These are phyloP conservation scores for Chaetothyriales sp. DNA, from an alignment of 2,329 filamentous ascomycete species.

Conservation along the genomic window DNA sequence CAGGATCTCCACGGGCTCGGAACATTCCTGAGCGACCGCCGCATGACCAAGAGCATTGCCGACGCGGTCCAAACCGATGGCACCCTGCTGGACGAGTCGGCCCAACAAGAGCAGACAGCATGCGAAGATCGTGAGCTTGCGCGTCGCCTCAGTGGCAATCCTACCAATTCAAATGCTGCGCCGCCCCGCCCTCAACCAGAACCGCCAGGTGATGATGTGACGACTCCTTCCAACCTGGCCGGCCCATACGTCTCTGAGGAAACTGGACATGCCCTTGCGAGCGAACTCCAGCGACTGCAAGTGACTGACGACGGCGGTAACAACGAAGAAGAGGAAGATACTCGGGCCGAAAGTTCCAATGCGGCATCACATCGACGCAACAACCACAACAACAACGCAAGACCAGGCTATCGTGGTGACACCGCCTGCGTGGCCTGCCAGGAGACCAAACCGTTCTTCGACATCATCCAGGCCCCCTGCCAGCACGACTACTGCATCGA, in stretches of 20 bases:
- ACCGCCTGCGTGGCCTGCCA: conserved; percentile 18
- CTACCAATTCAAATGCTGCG: not conserved
- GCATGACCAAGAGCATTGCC: conserved; percentile 17
- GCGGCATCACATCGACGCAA: not conserved
- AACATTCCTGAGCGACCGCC: conserved; percentile 10
- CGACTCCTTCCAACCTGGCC: conserved; percentile 2
- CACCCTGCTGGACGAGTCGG: not conserved
- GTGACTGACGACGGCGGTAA: not conserved
- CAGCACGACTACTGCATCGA: conserved; percentile 37
- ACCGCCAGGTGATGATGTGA: not conserved
- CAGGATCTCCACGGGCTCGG: conserved; percentile 8
- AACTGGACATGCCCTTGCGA: not conserved
- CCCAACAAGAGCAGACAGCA: conserved; percentile 4
- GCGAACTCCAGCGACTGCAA: not conserved
- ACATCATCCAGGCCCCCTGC: conserved; percentile 19
- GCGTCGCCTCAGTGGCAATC: not conserved
- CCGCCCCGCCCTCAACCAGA: conserved; percentile 1
- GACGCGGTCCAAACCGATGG: conserved; percentile 11
- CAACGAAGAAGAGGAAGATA: not conserved
- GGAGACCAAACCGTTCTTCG: conserved; percentile 19
- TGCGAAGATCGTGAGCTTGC: conserved; percentile 4
- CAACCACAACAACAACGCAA: not conserved
- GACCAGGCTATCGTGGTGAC: no score
- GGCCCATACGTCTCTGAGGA: conserved; percentile 3
- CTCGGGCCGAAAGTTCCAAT: not conserved